A percentile compares a stretch with the other conserved stretches of the same genome.
These are phyloP conservation scores for Phanerochaete sordida DNA, from an alignment of 768 basidiomycete genomes.

Conservation along the genomic window DNA sequence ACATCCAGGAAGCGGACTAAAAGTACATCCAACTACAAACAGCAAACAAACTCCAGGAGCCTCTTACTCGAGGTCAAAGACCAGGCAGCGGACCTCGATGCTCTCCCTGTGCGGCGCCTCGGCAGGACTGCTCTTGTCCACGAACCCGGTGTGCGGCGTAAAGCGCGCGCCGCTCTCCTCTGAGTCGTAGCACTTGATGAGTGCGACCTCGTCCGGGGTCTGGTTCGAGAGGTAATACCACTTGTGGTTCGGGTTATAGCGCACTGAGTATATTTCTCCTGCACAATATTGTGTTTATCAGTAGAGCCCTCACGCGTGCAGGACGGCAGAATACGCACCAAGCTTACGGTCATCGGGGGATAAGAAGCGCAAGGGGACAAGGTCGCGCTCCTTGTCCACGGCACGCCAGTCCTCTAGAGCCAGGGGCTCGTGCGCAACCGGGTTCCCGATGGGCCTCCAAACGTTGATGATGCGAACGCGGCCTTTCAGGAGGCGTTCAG, in stretches of 20 bases:
- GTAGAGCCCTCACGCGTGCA: too few species aligned
- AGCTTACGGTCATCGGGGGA: constrained; percentile 34
- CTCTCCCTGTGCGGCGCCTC: constrained; percentile 38
- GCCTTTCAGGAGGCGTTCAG: constrained; percentile 36
- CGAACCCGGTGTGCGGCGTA: constrained; percentile 42
- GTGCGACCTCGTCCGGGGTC: constrained; percentile 37
- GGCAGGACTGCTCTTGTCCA: constrained; percentile 30
- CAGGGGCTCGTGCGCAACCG: constrained; percentile 38
- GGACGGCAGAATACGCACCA: too few species aligned
- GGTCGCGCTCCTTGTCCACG: constrained; percentile 33
- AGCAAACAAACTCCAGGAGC: not conserved
- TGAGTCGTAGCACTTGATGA: constrained; percentile 46
- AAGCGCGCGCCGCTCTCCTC: constrained; percentile 35
- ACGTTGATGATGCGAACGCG: constrained; percentile 45
- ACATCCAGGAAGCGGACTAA: too few species aligned
- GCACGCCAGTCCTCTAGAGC: constrained; percentile 39
- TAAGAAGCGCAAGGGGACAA: constrained; percentile 34
- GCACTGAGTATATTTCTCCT: constrained; percentile 32
- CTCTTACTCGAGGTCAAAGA: constrained; percentile 37
- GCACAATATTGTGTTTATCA: too few species aligned
- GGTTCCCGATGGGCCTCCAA: constrained; percentile 41
- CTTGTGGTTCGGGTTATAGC: constrained; percentile 32
- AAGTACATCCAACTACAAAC: not conserved
- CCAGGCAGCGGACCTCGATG: constrained; percentile 40
- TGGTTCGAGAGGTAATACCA: constrained; percentile 39